Conservation (phyloP, 495 filamentous ascomycete genomes). For the Aspergillus wentii region DNA sequence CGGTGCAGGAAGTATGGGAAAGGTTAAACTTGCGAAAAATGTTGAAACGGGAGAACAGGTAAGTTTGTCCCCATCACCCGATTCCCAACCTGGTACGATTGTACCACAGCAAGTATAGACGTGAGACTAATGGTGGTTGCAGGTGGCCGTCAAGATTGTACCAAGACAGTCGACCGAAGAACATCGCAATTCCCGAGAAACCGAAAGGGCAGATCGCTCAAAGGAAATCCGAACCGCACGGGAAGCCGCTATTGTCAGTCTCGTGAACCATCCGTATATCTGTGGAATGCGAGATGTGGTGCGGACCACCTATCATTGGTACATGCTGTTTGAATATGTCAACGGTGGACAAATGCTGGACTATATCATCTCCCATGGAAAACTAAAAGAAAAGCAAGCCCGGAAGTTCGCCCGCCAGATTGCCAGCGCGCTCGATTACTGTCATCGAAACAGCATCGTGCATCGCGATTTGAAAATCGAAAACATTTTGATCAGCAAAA, state of each 20-base stretch:
- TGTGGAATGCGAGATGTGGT: conserved; percentile 95
- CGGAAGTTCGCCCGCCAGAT: conserved; percentile 98
- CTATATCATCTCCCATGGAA: conserved; percentile 98
- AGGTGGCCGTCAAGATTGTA: conserved; percentile 98
- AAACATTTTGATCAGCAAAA: conserved; percentile 99
- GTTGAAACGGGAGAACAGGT: conserved; percentile 79
- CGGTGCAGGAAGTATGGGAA: conserved; percentile 95
- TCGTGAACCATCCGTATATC: conserved; percentile 93
- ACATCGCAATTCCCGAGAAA: conserved; percentile 71
- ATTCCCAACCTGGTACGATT: too few species aligned
- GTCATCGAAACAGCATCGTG: conserved; percentile 97
- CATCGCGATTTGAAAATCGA: conserved; percentile 98
- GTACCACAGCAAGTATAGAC: too few species aligned
- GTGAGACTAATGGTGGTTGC: conserved; percentile 13
- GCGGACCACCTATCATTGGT: conserved; percentile 97
- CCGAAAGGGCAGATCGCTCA: conserved; percentile 86
- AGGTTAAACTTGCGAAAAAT: conserved; percentile 84
- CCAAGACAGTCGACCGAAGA: conserved; percentile 86
- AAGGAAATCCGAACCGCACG: conserved; percentile 95
- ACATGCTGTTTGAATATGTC: conserved; percentile 99
- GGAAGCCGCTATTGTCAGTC: conserved; percentile 94
- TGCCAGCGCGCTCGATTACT: conserved; percentile 97
- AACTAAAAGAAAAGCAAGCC: conserved; percentile 96
- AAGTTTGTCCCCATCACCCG: conserved; percentile 17
- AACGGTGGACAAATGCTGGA: conserved; percentile 99